phyloP scores from a whole-genome alignment of 345 rosid genomes.

The Lumnitzera racemosa region DNA sequence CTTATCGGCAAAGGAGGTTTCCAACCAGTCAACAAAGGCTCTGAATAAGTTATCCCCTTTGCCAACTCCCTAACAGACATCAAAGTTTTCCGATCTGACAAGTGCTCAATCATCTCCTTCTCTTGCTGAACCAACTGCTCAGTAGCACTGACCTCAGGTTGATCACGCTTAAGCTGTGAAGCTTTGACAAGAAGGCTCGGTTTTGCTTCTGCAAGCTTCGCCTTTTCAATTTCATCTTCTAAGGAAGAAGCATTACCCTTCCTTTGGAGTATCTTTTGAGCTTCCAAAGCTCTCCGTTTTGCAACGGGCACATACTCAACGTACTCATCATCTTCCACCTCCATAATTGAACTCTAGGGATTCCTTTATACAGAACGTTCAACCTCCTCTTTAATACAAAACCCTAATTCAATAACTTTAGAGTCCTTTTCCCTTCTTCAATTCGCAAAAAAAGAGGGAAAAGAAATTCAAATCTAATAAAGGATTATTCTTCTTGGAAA shows the following conservation, averaged over 20 bases:
- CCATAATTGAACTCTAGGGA: no score
- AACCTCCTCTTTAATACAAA: no score
- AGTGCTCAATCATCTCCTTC: slow-evolving; percentile 86
- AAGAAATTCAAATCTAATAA: no score
- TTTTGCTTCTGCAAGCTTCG: slow-evolving; percentile 60
- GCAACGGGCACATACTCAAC: slow-evolving; percentile 80
- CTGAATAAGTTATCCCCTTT: slow-evolving; percentile 77
- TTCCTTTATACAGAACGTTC: no score
- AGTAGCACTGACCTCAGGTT: slow-evolving; percentile 68
- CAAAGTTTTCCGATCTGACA: slow-evolving; percentile 75
- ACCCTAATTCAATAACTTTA: no score
- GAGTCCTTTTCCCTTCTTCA: no score
- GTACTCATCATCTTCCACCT: slow-evolving; percentile 69
- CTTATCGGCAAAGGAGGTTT: slow-evolving; percentile 68
- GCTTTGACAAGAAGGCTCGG: slow-evolving; percentile 88
- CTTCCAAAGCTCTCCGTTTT: slow-evolving; percentile 73
- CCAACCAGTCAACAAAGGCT: slow-evolving; percentile 82
- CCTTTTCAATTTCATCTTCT: slow-evolving; percentile 62
- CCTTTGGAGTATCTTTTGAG: slow-evolving; percentile 65
- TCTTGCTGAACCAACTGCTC: slow-evolving; percentile 84
- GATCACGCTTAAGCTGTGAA: slow-evolving; percentile 75
- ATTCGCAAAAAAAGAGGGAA: no score
- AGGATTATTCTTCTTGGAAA: no score
- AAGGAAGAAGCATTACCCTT: slow-evolving; percentile 52
- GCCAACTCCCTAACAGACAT: slow-evolving; percentile 89